Conservation (phyloP, 2,329 filamentous ascomycete species). For the Ilyonectria mors-panacis region DNA sequence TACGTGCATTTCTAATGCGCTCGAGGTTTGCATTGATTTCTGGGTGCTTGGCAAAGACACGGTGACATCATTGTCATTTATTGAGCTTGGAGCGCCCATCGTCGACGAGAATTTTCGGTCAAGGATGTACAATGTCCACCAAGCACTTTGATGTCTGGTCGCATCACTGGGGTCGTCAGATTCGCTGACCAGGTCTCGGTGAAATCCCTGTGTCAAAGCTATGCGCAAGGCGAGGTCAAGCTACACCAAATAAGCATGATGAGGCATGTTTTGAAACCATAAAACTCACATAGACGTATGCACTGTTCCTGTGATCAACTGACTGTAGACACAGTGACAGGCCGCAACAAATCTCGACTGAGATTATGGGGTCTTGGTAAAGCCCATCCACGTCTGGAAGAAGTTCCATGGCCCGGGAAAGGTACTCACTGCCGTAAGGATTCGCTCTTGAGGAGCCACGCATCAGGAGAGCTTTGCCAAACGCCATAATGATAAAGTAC, state of each 20-base stretch:
- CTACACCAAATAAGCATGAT: background rate
- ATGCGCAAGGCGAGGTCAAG: constrained; percentile 20
- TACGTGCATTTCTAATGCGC: constrained; percentile 18
- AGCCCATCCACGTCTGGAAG: constrained; percentile 19
- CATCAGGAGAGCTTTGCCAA: constrained; percentile 20
- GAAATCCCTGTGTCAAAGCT: constrained; percentile 22
- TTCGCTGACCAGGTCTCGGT: constrained; percentile 17
- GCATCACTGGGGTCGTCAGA: constrained; percentile 2
- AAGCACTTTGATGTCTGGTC: constrained; percentile 6
- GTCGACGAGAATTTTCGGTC: constrained; percentile 22
- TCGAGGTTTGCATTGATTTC: constrained; percentile 6
- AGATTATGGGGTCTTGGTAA: constrained; percentile 17
- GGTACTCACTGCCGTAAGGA: constrained; percentile 21
- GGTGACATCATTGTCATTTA: constrained; percentile 27
- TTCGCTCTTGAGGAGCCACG: constrained; percentile 10
- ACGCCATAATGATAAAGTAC: constrained; percentile 25
- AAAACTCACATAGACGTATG: constrained; percentile 25
- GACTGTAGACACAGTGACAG: constrained; percentile 25
- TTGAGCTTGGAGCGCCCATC: constrained; percentile 25
- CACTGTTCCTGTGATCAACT: constrained; percentile 27
- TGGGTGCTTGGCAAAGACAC: background rate
- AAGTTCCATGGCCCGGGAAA: constrained; percentile 17
- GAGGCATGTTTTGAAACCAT: too few species aligned
- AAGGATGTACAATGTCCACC: constrained; percentile 29
- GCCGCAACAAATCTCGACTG: constrained; percentile 28